These are phyloP conservation scores for Primulina huaijiensis DNA, from an alignment of 257 asterid species.

Conservation along the genomic window DNA sequence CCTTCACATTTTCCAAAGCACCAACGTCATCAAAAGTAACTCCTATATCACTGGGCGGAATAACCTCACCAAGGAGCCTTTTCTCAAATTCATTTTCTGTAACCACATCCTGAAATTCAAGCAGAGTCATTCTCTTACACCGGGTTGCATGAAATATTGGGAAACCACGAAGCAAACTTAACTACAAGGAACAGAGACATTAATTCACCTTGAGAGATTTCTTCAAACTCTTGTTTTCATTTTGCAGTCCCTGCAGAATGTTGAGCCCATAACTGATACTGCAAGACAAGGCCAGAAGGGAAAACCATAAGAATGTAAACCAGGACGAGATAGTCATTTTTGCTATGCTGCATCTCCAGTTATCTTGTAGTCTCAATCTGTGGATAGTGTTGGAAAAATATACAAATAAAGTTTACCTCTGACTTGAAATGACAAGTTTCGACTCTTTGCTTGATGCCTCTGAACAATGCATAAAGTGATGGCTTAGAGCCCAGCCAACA, in stretches of 20 bases:
- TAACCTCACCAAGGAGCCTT: slow-evolving; percentile 74
- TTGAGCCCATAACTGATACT: slow-evolving; percentile 72
- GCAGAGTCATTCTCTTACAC: slow-evolving; percentile 18
- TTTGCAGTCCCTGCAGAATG: slow-evolving; percentile 66
- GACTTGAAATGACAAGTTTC: slow-evolving; percentile 56
- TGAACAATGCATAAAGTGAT: slow-evolving; percentile 69
- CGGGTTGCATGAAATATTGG: slow-evolving; percentile 22
- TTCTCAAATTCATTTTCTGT: slow-evolving; percentile 88
- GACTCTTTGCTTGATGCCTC: slow-evolving; percentile 43
- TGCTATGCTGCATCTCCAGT: slow-evolving; percentile 9
- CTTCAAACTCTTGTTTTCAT: slow-evolving; percentile 66
- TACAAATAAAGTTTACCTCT: slow-evolving; percentile 41
- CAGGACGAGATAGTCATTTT: slow-evolving; percentile 8
- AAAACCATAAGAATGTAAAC: slow-evolving; percentile 26
- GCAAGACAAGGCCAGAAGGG: slow-evolving; percentile 29
- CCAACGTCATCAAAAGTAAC: slow-evolving; percentile 88
- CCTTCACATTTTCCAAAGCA: slow-evolving; percentile 86
- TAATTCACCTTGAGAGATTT: slow-evolving; percentile 67
- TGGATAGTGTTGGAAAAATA: slow-evolving; percentile 12
- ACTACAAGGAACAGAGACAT: slow-evolving; percentile 18
- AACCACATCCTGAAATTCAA: slow-evolving; percentile 65
- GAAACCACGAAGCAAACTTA: slow-evolving; percentile 13
- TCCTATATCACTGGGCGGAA: slow-evolving; percentile 85
- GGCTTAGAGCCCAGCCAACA: slow-evolving; percentile 84
- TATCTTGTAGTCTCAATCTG: slow-evolving; percentile 12